Conservation (phyloP, 495 filamentous ascomycete genomes). For the Amphirosellinia nigrospora region DNA sequence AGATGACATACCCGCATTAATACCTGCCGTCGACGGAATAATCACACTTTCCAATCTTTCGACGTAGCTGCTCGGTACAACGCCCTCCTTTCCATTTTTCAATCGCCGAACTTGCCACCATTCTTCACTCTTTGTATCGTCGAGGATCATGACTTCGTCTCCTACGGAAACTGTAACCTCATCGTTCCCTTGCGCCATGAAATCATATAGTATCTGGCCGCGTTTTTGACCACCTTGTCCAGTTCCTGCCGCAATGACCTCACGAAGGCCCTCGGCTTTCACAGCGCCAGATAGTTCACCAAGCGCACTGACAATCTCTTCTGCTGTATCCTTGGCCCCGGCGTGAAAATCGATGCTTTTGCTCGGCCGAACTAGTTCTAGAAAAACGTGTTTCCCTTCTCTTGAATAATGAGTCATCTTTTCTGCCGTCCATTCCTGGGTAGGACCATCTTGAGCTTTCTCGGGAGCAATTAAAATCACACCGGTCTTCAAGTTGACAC, state of each 20-base stretch:
- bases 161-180: slow-evolving; percentile 90
- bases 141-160: slow-evolving; percentile 89
- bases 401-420: slow-evolving; percentile 94
- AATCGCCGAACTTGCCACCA: slow-evolving; percentile 96
- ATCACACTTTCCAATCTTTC: slow-evolving; percentile 74
- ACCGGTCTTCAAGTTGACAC: slow-evolving; percentile 84
- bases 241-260: slow-evolving; percentile 81
- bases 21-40: slow-evolving; percentile 51
- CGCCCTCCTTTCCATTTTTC: slow-evolving; percentile 93
- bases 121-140: slow-evolving; percentile 91
- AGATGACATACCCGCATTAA: slow-evolving; percentile 71
- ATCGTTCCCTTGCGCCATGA: slow-evolving; percentile 94
- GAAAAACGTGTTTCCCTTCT: slow-evolving; percentile 97
- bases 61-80: slow-evolving; percentile 96
- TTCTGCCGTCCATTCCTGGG: slow-evolving; percentile 92
- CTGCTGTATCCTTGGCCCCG: slow-evolving; percentile 93
- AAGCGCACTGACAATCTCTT: slow-evolving; percentile 86
- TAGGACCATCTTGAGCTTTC: slow-evolving; percentile 73
- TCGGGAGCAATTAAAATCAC: slow-evolving; percentile 92
- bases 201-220: slow-evolving; percentile 90
- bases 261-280: slow-evolving; percentile 80
- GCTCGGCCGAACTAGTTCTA: slow-evolving; percentile 88
- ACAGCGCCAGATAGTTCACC: slow-evolving; percentile 88
- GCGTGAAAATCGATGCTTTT: slow-evolving; percentile 97
- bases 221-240: slow-evolving; percentile 70